phyloP scores from a whole-genome alignment of 2,329 filamentous ascomycete species.

The Nemania bipapillata region DNA sequence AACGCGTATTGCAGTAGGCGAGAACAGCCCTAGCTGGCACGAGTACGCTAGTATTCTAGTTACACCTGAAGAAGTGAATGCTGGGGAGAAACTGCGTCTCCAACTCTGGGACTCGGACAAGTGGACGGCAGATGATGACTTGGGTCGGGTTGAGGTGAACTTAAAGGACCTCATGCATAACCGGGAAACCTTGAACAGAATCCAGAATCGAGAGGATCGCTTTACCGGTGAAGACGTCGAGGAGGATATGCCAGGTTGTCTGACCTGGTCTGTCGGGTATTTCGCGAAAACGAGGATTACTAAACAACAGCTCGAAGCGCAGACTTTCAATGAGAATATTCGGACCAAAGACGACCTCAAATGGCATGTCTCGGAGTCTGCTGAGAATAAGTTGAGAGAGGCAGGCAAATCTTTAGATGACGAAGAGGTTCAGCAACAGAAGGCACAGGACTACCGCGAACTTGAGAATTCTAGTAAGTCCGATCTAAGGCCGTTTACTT shows the following conservation, averaged over 20 bases:
- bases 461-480: constrained; percentile 62
- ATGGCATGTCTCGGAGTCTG: constrained; percentile 63
- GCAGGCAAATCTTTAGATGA: constrained; percentile 67
- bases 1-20: constrained; percentile 71
- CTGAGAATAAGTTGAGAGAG: constrained; percentile 73
- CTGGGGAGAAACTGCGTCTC: constrained; percentile 73
- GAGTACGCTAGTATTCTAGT: constrained; percentile 77
- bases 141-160: constrained; percentile 76
- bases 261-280: constrained; percentile 77
- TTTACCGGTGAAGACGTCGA: constrained; percentile 73
- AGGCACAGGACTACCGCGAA: constrained; percentile 71
- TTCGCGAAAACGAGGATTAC: constrained; percentile 74
- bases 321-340: constrained; percentile 69
- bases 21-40: constrained; percentile 76
- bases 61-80: constrained; percentile 76
- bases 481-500: background rate
- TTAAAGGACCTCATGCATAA: constrained; percentile 72
- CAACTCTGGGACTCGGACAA: constrained; percentile 82
- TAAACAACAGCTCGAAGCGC: constrained; percentile 68
- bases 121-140: constrained; percentile 76
- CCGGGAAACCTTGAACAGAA: constrained; percentile 67
- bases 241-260: constrained; percentile 74
- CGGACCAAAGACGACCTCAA: constrained; percentile 68
- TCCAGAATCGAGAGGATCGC: constrained; percentile 71
- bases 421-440: constrained; percentile 74